Conservation (phyloP, 2,329 filamentous ascomycete genomes). For the Aureobasidium uvarum region DNA sequence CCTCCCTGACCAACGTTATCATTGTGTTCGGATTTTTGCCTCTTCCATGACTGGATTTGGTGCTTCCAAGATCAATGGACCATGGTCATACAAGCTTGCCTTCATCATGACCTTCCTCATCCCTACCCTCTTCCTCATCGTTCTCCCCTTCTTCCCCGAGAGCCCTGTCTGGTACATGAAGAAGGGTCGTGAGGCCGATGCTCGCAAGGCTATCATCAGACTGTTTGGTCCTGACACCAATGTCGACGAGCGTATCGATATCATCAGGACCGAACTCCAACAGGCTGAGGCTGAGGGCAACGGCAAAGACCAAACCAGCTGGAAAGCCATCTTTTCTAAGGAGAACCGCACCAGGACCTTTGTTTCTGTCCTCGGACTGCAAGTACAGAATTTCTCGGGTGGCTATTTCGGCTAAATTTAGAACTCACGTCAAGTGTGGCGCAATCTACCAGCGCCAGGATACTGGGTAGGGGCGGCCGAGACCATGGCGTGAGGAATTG, state of each 20-base stretch:
- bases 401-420: too few relatives aligned
- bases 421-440: too few relatives aligned
- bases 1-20: slow-evolving; percentile 34
- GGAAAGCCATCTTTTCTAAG: slow-evolving; percentile 33
- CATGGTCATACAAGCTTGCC: slow-evolving; percentile 33
- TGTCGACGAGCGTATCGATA: neutral
- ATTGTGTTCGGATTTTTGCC: slow-evolving; percentile 34
- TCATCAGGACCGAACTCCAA: neutral
- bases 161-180: slow-evolving; percentile 84
- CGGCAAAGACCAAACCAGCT: slow-evolving; percentile 34
- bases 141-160: slow-evolving; percentile 64
- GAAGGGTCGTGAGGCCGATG: slow-evolving; percentile 60
- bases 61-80: slow-evolving; percentile 32
- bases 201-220: slow-evolving; percentile 46
- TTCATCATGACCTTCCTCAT: slow-evolving; percentile 34
- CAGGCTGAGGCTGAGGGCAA: slow-evolving; percentile 30
- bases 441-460: too few relatives aligned
- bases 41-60: slow-evolving; percentile 34
- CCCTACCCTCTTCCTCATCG: slow-evolving; percentile 31
- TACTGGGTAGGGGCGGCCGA: too few relatives aligned
- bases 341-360: slow-evolving; percentile 33
- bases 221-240: slow-evolving; percentile 30
- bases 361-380: slow-evolving; percentile 33
- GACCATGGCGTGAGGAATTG: too few relatives aligned
- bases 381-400: slow-evolving; percentile 31